Evolutionary conservation across 208 protist genomes (phyloP), one percentile per base, ranked within the genome.

Genomic region (Acanthamoeba healyi): DNA sequence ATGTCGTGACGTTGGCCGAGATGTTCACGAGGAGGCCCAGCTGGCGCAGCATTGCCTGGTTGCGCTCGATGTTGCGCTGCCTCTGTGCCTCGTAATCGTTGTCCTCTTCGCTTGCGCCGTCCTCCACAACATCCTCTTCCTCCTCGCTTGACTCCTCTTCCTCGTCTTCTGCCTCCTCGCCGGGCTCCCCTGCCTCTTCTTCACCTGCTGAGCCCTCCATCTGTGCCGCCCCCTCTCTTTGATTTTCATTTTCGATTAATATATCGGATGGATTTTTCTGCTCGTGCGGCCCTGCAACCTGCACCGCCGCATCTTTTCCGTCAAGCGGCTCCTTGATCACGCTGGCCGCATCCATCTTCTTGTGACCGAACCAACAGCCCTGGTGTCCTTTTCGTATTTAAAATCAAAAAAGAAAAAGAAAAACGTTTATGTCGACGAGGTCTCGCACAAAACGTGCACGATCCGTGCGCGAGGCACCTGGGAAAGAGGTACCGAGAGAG

Each of bases 1-100:
- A 49, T 49, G 51, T 10, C 15, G 4, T 1, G 51, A 22, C 51
- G 14, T 0, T 58, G 51, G 51, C 58, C 14, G 29, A n/a, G 29
- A n/a, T 6, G 36, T 15, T 19, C 0, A 24, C 70, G n/a, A 79
- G 70, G 38, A 84, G 74, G 36, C 74, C 74, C 74, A 84, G 44
- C 29, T 84, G 74, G 74, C 74, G 74, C 19, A 84, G 74, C 74
- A 84, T 84, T 9, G 17, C 74, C 29, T 84, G 74, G 19, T 84
- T 84, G 42, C 74, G 74, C 24, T 84, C 74, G 44, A 84, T 84
- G 74, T 84, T 84, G 44, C 74, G 74, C 74, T 56, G 74, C 5
- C 74, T 17, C 74, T 84, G 74, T 2, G 74, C 74, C 19, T 84
- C 74, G n/a, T 84, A 84, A 24, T 84, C 74, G 42, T 84, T 84